Base-by-base conservation (phyloP, 495 filamentous ascomycete genomes). In the Aspergillus leporis region DNA sequence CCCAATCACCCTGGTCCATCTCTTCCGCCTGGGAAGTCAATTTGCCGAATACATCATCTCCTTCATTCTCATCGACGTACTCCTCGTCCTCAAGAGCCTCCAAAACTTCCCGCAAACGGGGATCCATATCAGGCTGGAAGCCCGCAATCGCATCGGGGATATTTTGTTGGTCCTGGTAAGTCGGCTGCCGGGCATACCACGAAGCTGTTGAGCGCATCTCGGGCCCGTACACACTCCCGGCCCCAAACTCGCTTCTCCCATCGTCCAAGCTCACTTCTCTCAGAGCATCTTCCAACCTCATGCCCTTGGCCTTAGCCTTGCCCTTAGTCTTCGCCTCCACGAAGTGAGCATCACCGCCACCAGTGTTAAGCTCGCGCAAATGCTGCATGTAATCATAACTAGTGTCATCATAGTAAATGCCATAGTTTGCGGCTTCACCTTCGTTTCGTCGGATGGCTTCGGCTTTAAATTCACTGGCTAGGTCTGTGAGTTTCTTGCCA, bases 351-450 rank as follows among this genome's bases (percentile, higher is more conserved):
- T 78, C 74, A 4, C 85, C 87, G 14, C 70, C 70, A 30, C 81
- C 84, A 4, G 85, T 81, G 9, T 87, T 87, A 5, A 91, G 69
- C 57, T 97, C 94, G n/a, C 91, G 88, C 78, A 99, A 80, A 75
- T 99, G 95, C 72, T 99, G 94, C 94, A 98, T 98, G 76, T 98
- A 98, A 66, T 98, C 95, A 75, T 98, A 98, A 64, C 89, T 83
- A 55, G 91, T 89, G 73, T 98, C 94, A 59, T 89, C 86, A 66
- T 78, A 89, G 82, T 90, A 97, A 58, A 99, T 81, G 51, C 95
- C 95, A 72, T 97, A 84, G 72, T 90, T 90, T 59, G 95, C 94
- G 5, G 95, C 95, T 72, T 98, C 92, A 61, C 95, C 95, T 73
- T 98, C 95, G 74, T 99, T 97, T 46, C 83, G 81, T 65, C 93